Conservation (phyloP, 108 stramenopile species). For the Parietichytrium sp. region DNA sequence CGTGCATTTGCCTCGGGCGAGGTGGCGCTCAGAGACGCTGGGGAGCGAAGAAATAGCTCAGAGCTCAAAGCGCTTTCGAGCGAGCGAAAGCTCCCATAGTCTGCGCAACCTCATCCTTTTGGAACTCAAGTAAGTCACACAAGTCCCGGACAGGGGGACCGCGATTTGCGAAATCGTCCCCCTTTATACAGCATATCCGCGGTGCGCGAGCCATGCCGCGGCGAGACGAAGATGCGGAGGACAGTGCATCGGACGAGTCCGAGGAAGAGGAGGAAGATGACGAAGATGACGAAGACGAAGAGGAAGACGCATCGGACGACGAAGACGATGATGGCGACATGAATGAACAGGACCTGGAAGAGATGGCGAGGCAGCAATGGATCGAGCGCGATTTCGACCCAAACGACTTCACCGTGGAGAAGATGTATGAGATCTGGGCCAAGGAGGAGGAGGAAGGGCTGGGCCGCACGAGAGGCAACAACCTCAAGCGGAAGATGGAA, state of each 20-base stretch:
- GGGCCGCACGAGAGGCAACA: not conserved
- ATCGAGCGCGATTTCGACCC: not conserved
- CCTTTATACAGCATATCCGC: too few species aligned
- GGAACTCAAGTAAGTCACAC: too few species aligned
- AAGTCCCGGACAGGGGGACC: too few species aligned
- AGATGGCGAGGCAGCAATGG: slow-evolving; percentile 26
- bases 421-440: slow-evolving; percentile 33
- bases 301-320: not conserved
- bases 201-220: too few species aligned
- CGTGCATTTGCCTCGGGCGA: too few species aligned
- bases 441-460: slow-evolving; percentile 30
- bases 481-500: slow-evolving; percentile 37
- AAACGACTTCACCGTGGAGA: slow-evolving; percentile 11
- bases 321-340: not conserved
- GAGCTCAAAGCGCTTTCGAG: too few species aligned
- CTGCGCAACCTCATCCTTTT: too few species aligned
- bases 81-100: too few species aligned
- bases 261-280: not conserved
- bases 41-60: too few species aligned
- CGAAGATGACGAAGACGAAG: not conserved
- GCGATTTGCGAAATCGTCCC: too few species aligned
- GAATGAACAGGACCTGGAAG: not conserved
- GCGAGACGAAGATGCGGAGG: too few species aligned
- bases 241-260: not conserved
- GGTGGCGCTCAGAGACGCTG: too few species aligned